Conservation (phyloP, 1,139 yeast species). For the Schwanniomyces etchellsii region DNA sequence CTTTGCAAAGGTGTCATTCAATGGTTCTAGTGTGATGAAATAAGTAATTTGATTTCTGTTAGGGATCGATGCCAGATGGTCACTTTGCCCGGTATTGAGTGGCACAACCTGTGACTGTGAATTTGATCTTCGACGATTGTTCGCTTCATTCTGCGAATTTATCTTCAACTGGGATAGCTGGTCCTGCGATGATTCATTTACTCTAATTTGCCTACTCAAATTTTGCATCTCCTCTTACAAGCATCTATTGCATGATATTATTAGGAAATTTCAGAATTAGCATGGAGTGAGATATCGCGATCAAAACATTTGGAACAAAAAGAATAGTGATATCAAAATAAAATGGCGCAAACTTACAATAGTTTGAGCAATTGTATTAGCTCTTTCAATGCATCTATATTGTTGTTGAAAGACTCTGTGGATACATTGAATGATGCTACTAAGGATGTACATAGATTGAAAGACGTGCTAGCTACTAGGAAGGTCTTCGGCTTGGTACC, state of each 20-base stretch:
- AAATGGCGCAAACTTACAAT: slow-evolving; percentile 11
- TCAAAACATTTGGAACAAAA: neutral
- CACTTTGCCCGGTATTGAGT: slow-evolving; percentile 4
- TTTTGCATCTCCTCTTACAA: too few species aligned
- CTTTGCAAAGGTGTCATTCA: slow-evolving; percentile 77
- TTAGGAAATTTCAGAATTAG: neutral
- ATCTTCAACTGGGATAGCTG: too few species aligned
- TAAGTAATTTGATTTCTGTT: slow-evolving; percentile 33
- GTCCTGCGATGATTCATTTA: too few species aligned
- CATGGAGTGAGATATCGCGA: too few species aligned
- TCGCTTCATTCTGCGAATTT: slow-evolving; percentile 4
- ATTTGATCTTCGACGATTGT: slow-evolving; percentile 30
- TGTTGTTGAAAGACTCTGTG: slow-evolving; percentile 25
- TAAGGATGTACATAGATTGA: slow-evolving; percentile 27
- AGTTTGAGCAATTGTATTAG: slow-evolving; percentile 21
- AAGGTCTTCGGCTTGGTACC: slow-evolving; percentile 40
- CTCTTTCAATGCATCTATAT: slow-evolving; percentile 27
- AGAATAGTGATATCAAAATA: neutral
- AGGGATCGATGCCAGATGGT: slow-evolving; percentile 10
- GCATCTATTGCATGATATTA: slow-evolving; percentile 12
- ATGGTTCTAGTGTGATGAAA: slow-evolving; percentile 63
- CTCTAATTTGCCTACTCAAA: slow-evolving; percentile 1
- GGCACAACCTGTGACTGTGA: slow-evolving; percentile 30
- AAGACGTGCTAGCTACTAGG: slow-evolving; percentile 27
- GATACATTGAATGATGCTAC: slow-evolving; percentile 26